A percentile compares a stretch with the other conserved stretches of the same genome.
Conservation (phyloP, 192 early-diverging fungal genomes). For the Dissophora ornata region DNA sequence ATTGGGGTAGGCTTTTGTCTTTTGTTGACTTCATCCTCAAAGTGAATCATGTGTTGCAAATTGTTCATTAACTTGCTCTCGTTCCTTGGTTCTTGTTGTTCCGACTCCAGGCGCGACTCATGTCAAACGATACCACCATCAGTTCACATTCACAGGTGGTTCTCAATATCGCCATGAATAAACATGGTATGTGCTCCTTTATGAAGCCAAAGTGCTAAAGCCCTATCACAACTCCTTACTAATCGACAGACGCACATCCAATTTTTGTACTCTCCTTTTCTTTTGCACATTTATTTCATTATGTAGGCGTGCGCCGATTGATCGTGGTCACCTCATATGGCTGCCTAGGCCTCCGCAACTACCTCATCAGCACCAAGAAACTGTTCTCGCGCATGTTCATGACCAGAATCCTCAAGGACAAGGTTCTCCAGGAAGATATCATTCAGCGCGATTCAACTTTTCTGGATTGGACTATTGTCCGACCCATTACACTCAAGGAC, state of each 20-base stretch:
- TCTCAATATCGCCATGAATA: slow-evolving; percentile 49
- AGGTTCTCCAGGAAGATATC: slow-evolving; percentile 52
- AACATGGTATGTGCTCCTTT: slow-evolving; percentile 49
- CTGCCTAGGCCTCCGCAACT: slow-evolving; percentile 42
- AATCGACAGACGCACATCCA: too few relatives aligned
- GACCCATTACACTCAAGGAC: slow-evolving; percentile 52
- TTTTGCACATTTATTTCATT: too few relatives aligned
- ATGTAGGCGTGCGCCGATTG: slow-evolving; percentile 38
- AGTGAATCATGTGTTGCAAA: not conserved
- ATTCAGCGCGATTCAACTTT: slow-evolving; percentile 37
- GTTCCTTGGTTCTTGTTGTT: not conserved
- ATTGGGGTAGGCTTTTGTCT: slow-evolving; percentile 32
- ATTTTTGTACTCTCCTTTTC: not conserved
- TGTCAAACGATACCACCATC: slow-evolving; percentile 42
- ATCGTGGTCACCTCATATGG: slow-evolving; percentile 49
- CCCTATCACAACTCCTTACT: too few relatives aligned
- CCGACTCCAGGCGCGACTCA: slow-evolving; percentile 39
- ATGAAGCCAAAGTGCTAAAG: too few relatives aligned
- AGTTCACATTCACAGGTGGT: slow-evolving; percentile 50
- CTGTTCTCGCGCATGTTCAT: slow-evolving; percentile 50
- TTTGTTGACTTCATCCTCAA: not conserved
- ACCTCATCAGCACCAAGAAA: slow-evolving; percentile 42
- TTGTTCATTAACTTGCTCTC: not conserved
- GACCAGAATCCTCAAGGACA: slow-evolving; percentile 52
- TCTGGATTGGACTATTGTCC: slow-evolving; percentile 56